These are phyloP conservation scores for Crucihimalaya himalaica DNA, from an alignment of 345 rosid species.

Conservation along the genomic window DNA sequence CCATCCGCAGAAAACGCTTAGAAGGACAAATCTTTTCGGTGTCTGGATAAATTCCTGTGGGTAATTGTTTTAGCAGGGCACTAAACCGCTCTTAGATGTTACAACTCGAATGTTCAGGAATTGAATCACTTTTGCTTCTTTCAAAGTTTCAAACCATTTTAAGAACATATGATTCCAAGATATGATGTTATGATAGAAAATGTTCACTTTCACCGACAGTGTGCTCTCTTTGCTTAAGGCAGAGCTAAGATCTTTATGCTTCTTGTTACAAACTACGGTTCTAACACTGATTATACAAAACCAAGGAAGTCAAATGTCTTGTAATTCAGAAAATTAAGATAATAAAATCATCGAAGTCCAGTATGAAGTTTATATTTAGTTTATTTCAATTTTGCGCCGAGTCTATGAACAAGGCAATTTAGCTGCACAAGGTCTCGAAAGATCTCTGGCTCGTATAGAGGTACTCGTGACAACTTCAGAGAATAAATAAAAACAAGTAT, in stretches of 20 bases:
- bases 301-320: neutral
- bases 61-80: slow-evolving; percentile 1
- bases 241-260: too few relatives aligned
- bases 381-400: neutral
- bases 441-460: slow-evolving; percentile 11
- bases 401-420: neutral
- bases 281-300: too few relatives aligned
- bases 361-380: neutral
- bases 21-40: neutral
- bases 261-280: too few relatives aligned
- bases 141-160: neutral
- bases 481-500: slow-evolving; percentile 21
- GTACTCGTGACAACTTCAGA: slow-evolving; percentile 19
- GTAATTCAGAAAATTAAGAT: neutral
- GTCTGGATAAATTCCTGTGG: neutral
- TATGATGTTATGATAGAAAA: slow-evolving; percentile 10
- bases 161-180: neutral
- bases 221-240: too few relatives aligned
- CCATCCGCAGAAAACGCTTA: slow-evolving; percentile 35
- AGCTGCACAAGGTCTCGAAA: slow-evolving; percentile 18
- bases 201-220: neutral
- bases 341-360: neutral
- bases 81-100: neutral
- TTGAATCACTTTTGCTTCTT: neutral
- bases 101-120: neutral